A percentile compares a stretch with the other conserved stretches of the same genome.
Conservation (phyloP, 2,329 filamentous ascomycete species). For the Sarocladium brachiariae region DNA sequence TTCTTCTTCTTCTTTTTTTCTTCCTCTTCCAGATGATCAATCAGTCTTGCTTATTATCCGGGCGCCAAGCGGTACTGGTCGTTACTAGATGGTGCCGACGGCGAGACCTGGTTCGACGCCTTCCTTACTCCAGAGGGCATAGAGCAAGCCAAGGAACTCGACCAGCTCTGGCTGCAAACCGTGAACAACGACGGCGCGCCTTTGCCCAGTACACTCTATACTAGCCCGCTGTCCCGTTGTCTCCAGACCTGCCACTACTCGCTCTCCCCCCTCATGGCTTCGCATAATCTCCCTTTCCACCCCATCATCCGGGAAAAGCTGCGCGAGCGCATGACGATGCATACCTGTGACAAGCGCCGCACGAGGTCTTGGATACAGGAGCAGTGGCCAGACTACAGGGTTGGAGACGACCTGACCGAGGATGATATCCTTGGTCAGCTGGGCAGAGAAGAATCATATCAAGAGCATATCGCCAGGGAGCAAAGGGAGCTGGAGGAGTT, state of each 20-base stretch:
- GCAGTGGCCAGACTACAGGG: slow-evolving; percentile 39
- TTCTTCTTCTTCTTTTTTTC: background rate
- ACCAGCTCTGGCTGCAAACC: slow-evolving; percentile 43
- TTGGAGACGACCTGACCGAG: slow-evolving; percentile 50
- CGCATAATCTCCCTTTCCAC: slow-evolving; percentile 28
- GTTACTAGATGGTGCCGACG: slow-evolving; percentile 31
- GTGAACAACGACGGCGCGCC: slow-evolving; percentile 40
- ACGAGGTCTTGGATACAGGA: slow-evolving; percentile 38
- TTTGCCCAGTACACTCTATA: slow-evolving; percentile 47
- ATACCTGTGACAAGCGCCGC: slow-evolving; percentile 55
- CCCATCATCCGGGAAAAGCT: slow-evolving; percentile 52
- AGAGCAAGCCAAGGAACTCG: slow-evolving; percentile 44
- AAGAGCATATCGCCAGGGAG: slow-evolving; percentile 37
- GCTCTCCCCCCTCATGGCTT: slow-evolving; percentile 34
- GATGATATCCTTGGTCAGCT: slow-evolving; percentile 44
- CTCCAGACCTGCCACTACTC: slow-evolving; percentile 48
- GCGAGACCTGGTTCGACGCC: slow-evolving; percentile 33
- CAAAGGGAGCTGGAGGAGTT: slow-evolving; percentile 38
- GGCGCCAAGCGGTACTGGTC: slow-evolving; percentile 27
- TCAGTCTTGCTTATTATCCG: background rate
- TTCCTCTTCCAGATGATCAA: background rate
- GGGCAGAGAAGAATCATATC: slow-evolving; percentile 40
- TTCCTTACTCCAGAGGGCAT: slow-evolving; percentile 46
- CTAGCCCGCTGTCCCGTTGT: slow-evolving; percentile 51
- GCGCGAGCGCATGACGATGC: slow-evolving; percentile 51